Percentiles rank a stretch among this genome's conserved stretches.
These are phyloP conservation scores for Apophysomyces sp. DNA, from an alignment of 371 early-diverging fungal species.

Conservation along the genomic window DNA sequence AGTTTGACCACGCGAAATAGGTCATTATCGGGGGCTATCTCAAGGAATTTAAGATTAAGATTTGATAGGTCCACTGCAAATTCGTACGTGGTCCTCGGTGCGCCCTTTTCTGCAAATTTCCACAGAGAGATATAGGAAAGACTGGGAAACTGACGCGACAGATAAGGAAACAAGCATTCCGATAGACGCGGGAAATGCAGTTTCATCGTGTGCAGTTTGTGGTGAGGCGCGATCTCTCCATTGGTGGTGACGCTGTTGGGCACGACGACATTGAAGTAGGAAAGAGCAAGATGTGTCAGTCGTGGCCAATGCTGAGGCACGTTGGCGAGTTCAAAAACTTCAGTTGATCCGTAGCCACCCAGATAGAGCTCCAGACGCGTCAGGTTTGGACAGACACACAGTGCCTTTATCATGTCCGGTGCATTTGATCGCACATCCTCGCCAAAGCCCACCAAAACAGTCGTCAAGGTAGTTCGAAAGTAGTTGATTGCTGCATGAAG, in stretches of 20 bases:
- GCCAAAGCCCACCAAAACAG: not conserved
- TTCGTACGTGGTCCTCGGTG: not conserved
- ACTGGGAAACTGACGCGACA: not conserved
- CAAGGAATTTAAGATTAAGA: not conserved
- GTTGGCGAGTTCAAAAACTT: not conserved
- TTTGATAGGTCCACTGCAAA: not conserved
- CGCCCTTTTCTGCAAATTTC: not conserved
- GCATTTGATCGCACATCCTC: not conserved
- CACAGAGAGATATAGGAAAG: not conserved
- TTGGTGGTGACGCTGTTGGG: not conserved
- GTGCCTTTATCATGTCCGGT: not conserved
- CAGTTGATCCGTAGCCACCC: not conserved
- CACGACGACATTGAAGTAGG: not conserved
- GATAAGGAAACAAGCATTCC: not conserved
- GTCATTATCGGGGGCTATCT: not conserved
- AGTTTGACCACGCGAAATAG: not conserved
- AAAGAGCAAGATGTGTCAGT: not conserved
- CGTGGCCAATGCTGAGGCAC: not conserved
- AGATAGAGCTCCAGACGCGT: not conserved
- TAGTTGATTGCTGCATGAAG: not conserved
- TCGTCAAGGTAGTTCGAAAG: not conserved
- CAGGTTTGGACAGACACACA: not conserved
- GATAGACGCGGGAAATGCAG: not conserved
- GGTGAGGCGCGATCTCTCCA: not conserved
- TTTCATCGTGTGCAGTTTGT: not conserved